phyloP scores from a whole-genome alignment of 768 basidiomycete species.

The Termitomyces sp. region DNA sequence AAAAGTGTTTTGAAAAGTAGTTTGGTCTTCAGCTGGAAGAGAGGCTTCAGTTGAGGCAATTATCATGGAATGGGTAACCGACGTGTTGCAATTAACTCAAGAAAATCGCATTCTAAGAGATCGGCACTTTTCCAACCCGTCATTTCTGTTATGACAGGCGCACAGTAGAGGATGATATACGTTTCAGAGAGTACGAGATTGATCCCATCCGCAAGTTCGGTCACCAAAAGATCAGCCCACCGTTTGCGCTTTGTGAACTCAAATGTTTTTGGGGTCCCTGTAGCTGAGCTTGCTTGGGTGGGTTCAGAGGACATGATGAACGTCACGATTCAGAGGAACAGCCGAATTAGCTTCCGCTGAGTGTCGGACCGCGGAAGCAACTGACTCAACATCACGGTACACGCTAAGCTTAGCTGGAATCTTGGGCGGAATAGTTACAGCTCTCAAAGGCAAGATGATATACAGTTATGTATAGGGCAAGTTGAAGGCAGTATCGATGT shows the following conservation, averaged over 20 bases:
- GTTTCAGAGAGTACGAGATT: conserved; percentile 63
- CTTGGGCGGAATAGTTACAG: not conserved
- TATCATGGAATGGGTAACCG: conserved; percentile 19
- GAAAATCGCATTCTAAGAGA: conserved; percentile 63
- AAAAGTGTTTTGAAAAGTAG: conserved; percentile 53
- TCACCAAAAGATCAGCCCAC: conserved; percentile 79
- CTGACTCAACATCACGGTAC: too few species aligned
- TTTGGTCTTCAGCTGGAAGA: conserved; percentile 53
- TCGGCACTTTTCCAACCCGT: conserved; percentile 78
- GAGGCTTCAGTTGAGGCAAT: not conserved
- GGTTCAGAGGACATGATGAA: conserved; percentile 8
- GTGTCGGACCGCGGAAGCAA: conserved; percentile 1
- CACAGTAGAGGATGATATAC: conserved; percentile 67
- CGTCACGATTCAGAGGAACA: not conserved
- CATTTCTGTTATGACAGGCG: conserved; percentile 62
- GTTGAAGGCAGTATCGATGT: not conserved
- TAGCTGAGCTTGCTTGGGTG: not conserved
- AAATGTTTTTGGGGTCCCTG: conserved; percentile 37
- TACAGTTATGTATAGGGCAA: not conserved
- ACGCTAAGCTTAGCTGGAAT: too few species aligned
- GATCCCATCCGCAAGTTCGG: conserved; percentile 73
- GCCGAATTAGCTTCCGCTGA: not conserved
- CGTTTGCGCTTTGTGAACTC: conserved; percentile 87
- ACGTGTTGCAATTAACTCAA: conserved; percentile 61
- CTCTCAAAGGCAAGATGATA: not conserved